Evolutionary conservation across 257 asterid genomes (phyloP), one percentile per base, ranked within the genome.

Genomic region (Nicotiana undulata): DNA sequence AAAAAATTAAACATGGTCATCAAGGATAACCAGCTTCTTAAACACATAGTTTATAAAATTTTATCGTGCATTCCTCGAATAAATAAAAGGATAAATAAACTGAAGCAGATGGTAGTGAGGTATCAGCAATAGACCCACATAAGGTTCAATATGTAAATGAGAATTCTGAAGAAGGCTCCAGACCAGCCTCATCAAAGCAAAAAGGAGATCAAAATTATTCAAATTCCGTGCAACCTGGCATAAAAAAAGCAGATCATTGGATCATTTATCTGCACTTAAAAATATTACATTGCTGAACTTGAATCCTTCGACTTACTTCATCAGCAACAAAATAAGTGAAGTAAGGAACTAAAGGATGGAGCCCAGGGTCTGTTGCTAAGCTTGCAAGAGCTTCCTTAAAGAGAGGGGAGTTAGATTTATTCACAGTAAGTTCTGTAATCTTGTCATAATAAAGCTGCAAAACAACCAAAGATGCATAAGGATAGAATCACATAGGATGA

Each of bases 281-380:
- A 76, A 26, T 65, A 22, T 65, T 49, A 75, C 84, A 34, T 44
- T 29, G 18, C 72, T 79, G 22, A 72, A 82, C 76, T 28, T 26
- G 53, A 68, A 24, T 70, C 80, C 80, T 28, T 31, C 63, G 16
- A 59, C 70, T 79, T 83, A 92, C 99, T 98, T 96, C 99, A 63
- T 94, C 99, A 67, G 94, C 96, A 81, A 94, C 90, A 85, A 94
- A 96, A 89, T 87, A 90, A 74, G 99, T 91, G 79, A 96, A 94
- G 85, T 96, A 96, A 60, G 99, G 99, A 84, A 96, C 98, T 83
- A 96, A 84, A 56, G 98, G 98, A 86, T 96, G 99, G 66, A 96
- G 93, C 79, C 99, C 99, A 3, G 99, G 92, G 87, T 94, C 98
- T 81, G 99, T 92, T 85, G 98, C 94, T 92, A 96, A 89, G 93